A percentile compares a stretch with the other conserved stretches of the same genome.
Conservation (phyloP, 164 flowering plant genomes). For the Paratinospora sagittata region DNA sequence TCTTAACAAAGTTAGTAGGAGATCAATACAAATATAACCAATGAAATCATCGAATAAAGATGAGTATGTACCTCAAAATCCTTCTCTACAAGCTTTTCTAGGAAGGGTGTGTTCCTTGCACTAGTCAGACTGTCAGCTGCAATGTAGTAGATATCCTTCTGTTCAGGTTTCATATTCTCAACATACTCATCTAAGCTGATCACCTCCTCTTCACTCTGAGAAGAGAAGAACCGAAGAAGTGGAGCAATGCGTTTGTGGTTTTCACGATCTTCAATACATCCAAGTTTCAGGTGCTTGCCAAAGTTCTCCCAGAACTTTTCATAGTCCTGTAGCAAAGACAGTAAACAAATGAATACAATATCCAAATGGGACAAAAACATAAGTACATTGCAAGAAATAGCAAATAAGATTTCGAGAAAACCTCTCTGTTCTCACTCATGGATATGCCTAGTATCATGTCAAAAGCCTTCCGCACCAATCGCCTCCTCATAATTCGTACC, state of each 20-base stretch:
- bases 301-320: constrained; percentile 89
- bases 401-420: constrained; percentile 17
- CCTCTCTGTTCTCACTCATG: constrained; percentile 81
- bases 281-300: constrained; percentile 79
- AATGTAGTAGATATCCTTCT: constrained; percentile 86
- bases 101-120: constrained; percentile 83
- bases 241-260: constrained; percentile 96
- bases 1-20: neutral
- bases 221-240: constrained; percentile 81
- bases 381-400: too few species aligned
- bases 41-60: neutral
- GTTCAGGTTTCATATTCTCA: constrained; percentile 92
- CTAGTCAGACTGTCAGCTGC: constrained; percentile 83
- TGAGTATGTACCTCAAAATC: constrained; percentile 59
- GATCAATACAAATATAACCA: too few species aligned
- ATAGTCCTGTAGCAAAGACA: constrained; percentile 61
- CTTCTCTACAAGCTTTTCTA: constrained; percentile 73
- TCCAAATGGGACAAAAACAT: neutral
- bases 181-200: constrained; percentile 95
- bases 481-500: constrained; percentile 95
- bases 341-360: neutral
- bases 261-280: constrained; percentile 90
- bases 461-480: constrained; percentile 87
- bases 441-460: constrained; percentile 94
- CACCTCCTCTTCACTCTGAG: constrained; percentile 75